A percentile compares a stretch with the other conserved stretches of the same genome.
These are phyloP conservation scores for Cladosporium velox DNA, from an alignment of 2,329 filamentous ascomycete genomes.

Conservation along the genomic window DNA sequence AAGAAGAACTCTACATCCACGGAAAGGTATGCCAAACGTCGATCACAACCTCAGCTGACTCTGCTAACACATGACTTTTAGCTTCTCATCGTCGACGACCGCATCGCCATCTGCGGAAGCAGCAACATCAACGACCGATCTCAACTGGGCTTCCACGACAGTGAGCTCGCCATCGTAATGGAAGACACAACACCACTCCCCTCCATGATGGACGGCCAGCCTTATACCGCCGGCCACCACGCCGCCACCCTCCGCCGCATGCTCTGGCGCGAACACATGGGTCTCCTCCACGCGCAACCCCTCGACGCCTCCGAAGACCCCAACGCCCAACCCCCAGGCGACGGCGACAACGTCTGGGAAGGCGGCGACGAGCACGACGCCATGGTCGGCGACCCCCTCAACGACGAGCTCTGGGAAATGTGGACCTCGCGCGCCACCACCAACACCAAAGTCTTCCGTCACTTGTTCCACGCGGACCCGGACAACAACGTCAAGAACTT, in stretches of 20 bases:
- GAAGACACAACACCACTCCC: constrained; percentile 73
- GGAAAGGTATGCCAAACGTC: constrained; percentile 63
- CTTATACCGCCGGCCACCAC: constrained; percentile 77
- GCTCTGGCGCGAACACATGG: constrained; percentile 89
- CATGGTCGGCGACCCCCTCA: constrained; percentile 62
- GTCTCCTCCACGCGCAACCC: constrained; percentile 72
- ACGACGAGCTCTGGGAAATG: constrained; percentile 59
- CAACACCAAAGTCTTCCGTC: constrained; percentile 75
- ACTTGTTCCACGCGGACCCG: constrained; percentile 83
- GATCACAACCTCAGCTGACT: no score
- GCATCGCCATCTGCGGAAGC: constrained; percentile 69
- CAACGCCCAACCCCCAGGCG: constrained; percentile 75
- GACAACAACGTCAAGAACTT: constrained; percentile 89
- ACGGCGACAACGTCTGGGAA: constrained; percentile 71
- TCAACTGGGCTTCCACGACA: constrained; percentile 86
- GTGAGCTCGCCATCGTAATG: constrained; percentile 86
- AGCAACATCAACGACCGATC: constrained; percentile 86
- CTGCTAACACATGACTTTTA: constrained; percentile 21
- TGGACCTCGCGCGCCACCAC: constrained; percentile 70
- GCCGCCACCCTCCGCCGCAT: constrained; percentile 78
- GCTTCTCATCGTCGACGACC: constrained; percentile 80
- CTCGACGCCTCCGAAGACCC: constrained; percentile 65
- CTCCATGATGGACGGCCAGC: constrained; percentile 75
- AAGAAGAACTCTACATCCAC: constrained; percentile 95
- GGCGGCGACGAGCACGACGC: constrained; percentile 66